Percentiles rank a stretch among this genome's conserved stretches.
These are phyloP conservation scores for Climacium dendroides DNA, from an alignment of 225 moss, liverwort and hornwort species.

Conservation along the genomic window DNA sequence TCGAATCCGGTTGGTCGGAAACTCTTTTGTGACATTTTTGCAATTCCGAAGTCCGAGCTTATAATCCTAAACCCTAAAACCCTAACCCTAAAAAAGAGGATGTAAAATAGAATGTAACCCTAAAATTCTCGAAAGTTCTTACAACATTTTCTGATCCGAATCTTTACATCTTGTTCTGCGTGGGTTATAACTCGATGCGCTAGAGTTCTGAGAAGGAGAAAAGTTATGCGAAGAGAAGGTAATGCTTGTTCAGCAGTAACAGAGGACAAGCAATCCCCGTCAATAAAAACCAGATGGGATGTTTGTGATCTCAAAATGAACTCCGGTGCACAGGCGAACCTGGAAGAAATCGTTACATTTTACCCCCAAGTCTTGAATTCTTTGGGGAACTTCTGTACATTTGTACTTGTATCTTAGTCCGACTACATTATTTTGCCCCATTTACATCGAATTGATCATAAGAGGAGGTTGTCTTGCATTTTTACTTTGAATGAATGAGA, in stretches of 20 bases:
- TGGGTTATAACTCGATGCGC: background rate
- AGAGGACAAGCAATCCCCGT: background rate
- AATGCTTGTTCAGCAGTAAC: background rate
- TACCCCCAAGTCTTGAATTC: too few species aligned
- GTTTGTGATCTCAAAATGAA: background rate
- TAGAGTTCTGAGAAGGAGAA: background rate
- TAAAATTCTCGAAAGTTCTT: background rate
- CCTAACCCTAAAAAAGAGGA: too few species aligned
- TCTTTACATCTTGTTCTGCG: background rate
- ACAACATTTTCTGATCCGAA: background rate
- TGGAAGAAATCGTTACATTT: background rate
- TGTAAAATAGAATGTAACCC: background rate
- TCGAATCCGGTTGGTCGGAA: conserved; percentile 65
- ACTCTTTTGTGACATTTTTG: background rate
- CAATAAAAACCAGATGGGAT: background rate
- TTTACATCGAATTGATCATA: background rate
- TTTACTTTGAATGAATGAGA: background rate
- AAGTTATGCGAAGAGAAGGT: background rate
- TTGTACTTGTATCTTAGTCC: background rate
- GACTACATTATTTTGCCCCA: background rate
- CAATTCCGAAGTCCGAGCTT: background rate
- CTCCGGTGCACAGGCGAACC: background rate
- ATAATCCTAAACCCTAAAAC: too few species aligned
- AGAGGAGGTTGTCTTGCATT: too few species aligned
- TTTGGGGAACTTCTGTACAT: background rate